These are phyloP conservation scores for Metschnikowia cubensis DNA, from an alignment of 805 yeast species.

Conservation along the genomic window DNA sequence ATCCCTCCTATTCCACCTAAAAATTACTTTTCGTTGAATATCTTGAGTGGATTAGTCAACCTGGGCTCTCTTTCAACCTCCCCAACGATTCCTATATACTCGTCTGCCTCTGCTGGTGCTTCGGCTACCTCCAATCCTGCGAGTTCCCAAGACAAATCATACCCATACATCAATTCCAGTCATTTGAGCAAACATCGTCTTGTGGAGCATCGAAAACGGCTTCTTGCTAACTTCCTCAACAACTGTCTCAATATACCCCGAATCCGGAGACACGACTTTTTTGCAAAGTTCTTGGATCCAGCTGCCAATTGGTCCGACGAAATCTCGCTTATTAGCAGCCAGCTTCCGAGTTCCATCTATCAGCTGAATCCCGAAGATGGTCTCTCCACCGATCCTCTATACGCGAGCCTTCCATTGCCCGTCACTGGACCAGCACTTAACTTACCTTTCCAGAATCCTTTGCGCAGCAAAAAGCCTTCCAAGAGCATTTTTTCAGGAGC, in stretches of 20 bases:
- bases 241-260: conserved; percentile 60
- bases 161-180: conserved; percentile 39
- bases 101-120: conserved; percentile 4
- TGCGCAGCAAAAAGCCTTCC: conserved; percentile 7
- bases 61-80: background rate
- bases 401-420: conserved; percentile 34
- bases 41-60: conserved; percentile 33
- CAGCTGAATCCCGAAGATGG: conserved; percentile 45
- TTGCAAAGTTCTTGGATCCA: conserved; percentile 80
- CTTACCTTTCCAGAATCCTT: conserved; percentile 31
- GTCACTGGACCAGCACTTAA: conserved; percentile 21
- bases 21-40: conserved; percentile 34
- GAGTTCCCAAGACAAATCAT: conserved; percentile 8
- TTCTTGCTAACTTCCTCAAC: conserved; percentile 61
- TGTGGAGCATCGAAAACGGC: conserved; percentile 43
- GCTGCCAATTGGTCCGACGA: conserved; percentile 81
- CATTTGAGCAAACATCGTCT: conserved; percentile 35
- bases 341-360: conserved; percentile 39
- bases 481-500: background rate
- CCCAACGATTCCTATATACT: background rate
- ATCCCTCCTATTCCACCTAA: conserved; percentile 88
- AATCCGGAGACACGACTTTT: conserved; percentile 57
- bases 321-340: conserved; percentile 30
- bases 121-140: conserved; percentile 8
- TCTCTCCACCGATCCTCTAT: conserved; percentile 31